Evolutionary conservation across 2,329 filamentous ascomycete species (phyloP), one percentile per base, ranked within the genome.

Genomic region (Venturia nashicola): DNA sequence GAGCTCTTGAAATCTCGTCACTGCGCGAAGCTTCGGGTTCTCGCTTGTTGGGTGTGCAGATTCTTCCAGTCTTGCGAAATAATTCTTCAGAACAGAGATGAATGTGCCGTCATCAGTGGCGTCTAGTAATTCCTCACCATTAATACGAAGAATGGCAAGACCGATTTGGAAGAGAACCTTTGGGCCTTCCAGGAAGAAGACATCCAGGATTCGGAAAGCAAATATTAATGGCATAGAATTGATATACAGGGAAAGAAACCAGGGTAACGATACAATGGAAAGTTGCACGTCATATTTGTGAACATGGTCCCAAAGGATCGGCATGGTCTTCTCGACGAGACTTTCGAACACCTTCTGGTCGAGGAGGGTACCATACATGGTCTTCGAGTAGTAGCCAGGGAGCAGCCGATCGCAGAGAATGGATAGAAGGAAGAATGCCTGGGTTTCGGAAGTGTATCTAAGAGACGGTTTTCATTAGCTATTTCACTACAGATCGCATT

Each of bases 171-270:
- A 99, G 11, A 99, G 80, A 1, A 97, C 94, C 76, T 97, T 97
- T 18, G 94, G 93, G 0, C 94, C 94, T 76, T 99, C 94, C 48
- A 99, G 85, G 76, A 99, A 99, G 79, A 99, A 99, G 61, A 99
- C 93, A 71, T 99, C 94, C 67, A 99, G 77, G 60, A 99, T 94
- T 64, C 94, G 85, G 75, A 97, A 99, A 57, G 94, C 94, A 76
- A 97, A 99, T 1, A 97, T 91, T 18, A 99, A 81, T 5, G 94
- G 94, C 94, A 99, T 99, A 1, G 93, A 97, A 81, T 99, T 99
- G 80, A 99, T 95, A 76, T 97, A 99, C 20, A 99, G 82, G 5
- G 93, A 97, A 64, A 99, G 81, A 73, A 99, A 99, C 94, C 94
- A 99, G 3, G 94, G 94, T 54, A 99, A 81, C 11, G 93, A 97